Evolutionary conservation across 352 stramenopile genomes (phyloP).

Genomic region (Pythium periplocum): DNA sequence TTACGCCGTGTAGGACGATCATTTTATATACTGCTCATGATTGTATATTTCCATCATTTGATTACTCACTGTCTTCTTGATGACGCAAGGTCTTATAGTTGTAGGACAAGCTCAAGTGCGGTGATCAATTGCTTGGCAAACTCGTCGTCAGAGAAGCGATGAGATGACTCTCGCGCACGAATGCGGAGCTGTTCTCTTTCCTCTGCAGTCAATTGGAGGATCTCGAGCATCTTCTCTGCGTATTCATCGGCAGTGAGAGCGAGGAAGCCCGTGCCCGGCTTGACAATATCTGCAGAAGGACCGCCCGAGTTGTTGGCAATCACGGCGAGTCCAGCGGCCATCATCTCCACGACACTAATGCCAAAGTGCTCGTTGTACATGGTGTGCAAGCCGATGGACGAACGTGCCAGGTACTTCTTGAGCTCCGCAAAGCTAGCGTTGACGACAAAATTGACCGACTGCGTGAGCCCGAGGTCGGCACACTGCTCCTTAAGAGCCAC

Average conservation of each 20-base stretch:
- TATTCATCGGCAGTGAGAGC: constrained; percentile 88
- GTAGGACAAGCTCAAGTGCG: constrained; percentile 30
- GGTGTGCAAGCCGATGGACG: constrained; percentile 96
- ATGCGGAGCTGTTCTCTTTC: constrained; percentile 36
- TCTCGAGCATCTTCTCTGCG: constrained; percentile 63
- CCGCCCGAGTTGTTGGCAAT: constrained; percentile 98
- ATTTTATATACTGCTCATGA: too few species aligned
- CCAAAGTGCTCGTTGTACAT: constrained; percentile 99
- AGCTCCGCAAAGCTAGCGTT: constrained; percentile 93
- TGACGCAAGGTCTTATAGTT: neutral
- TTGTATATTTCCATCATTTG: too few species aligned
- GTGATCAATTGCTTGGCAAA: constrained; percentile 65
- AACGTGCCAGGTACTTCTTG: constrained; percentile 77
- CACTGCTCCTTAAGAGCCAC: constrained; percentile 78
- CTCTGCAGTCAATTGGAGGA: constrained; percentile 34
- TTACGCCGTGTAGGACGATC: too few species aligned
- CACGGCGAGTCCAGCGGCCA: constrained; percentile 94
- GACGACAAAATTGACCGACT: constrained; percentile 92
- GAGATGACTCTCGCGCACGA: constrained; percentile 35
- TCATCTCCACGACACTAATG: constrained; percentile 99
- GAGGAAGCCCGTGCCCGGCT: constrained; percentile 70
- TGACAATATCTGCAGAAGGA: constrained; percentile 92
- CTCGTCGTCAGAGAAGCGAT: constrained; percentile 67
- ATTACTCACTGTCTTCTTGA: too few species aligned
- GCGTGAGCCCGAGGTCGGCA: constrained; percentile 63